These are phyloP conservation scores for Penicillium thymicola DNA, from an alignment of 2,329 filamentous ascomycete genomes.

Conservation along the genomic window DNA sequence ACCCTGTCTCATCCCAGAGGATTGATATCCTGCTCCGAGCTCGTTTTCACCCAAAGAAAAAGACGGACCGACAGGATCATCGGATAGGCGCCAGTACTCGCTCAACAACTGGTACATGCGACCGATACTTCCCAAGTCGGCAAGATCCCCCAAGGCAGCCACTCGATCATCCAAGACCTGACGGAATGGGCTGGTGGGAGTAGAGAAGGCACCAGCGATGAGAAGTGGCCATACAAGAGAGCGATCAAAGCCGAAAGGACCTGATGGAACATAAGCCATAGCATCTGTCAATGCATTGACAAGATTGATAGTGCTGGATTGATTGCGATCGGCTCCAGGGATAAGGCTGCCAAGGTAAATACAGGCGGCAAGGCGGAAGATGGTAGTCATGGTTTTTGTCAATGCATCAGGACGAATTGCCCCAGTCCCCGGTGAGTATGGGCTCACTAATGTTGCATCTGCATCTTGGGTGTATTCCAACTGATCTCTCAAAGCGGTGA, in stretches of 20 bases:
- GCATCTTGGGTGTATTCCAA: constrained; percentile 75
- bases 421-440: constrained; percentile 58
- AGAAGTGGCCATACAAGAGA: constrained; percentile 92
- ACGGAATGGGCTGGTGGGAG: constrained; percentile 71
- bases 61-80: constrained; percentile 48
- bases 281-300: constrained; percentile 73
- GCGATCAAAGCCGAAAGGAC: constrained; percentile 79
- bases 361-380: constrained; percentile 87
- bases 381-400: constrained; percentile 79
- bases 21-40: background rate
- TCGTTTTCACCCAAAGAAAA: background rate
- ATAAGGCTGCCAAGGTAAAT: constrained; percentile 97
- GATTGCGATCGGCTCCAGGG: constrained; percentile 75
- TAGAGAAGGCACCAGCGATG: constrained; percentile 75
- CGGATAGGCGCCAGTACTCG: constrained; percentile 77
- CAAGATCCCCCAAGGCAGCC: constrained; percentile 69
- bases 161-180: constrained; percentile 73
- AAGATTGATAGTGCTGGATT: constrained; percentile 70
- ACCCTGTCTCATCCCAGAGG: background rate
- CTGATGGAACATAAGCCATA: constrained; percentile 78
- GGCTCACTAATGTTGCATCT: constrained; percentile 59
- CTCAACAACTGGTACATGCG: constrained; percentile 73
- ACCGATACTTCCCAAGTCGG: constrained; percentile 79
- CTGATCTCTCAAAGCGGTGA: constrained; percentile 80
- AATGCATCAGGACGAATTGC: constrained; percentile 78